Percentiles rank a stretch among this genome's conserved stretches.
Conservation (phyloP, 495 filamentous ascomycete species). For the Usnea hakonensis region DNA sequence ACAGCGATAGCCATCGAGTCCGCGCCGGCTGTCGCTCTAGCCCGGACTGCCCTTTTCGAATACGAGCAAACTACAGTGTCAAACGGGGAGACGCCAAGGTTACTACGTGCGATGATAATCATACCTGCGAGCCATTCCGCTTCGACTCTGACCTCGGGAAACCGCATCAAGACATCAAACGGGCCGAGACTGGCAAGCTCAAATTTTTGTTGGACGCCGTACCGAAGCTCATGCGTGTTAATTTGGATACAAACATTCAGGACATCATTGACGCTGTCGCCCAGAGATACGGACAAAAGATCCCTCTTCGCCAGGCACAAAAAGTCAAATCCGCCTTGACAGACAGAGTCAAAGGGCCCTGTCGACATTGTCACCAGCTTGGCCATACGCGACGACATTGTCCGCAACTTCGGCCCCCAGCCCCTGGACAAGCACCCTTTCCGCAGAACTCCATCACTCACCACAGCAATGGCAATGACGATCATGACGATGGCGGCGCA, state of each 20-base stretch:
- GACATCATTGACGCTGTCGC: constrained; percentile 23
- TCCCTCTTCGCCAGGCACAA: constrained; percentile 24
- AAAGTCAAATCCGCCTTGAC: constrained; percentile 24
- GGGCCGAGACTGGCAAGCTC: constrained; percentile 25
- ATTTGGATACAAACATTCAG: constrained; percentile 18
- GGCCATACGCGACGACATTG: constrained; percentile 24
- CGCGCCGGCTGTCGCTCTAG: constrained; percentile 34
- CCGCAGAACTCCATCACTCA: constrained; percentile 26
- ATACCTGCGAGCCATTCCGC: constrained; percentile 28
- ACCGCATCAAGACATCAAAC: constrained; percentile 25
- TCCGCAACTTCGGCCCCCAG: constrained; percentile 18
- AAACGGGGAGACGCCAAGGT: constrained; percentile 30
- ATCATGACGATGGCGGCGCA: constrained; percentile 4
- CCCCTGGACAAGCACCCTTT: constrained; percentile 17
- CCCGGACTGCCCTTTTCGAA: constrained; percentile 33
- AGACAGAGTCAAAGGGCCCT: constrained; percentile 21
- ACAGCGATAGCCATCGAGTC: constrained; percentile 34
- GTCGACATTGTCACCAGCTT: constrained; percentile 21
- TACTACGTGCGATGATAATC: constrained; percentile 32
- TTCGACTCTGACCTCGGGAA: constrained; percentile 6
- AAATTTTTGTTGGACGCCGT: constrained; percentile 26
- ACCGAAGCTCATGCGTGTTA: constrained; percentile 22
- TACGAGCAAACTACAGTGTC: constrained; percentile 33
- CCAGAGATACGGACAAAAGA: constrained; percentile 24
- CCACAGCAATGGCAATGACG: constrained; percentile 2